Conservation (phyloP, 495 filamentous ascomycete genomes). For the Hypoxylon perforatum region DNA sequence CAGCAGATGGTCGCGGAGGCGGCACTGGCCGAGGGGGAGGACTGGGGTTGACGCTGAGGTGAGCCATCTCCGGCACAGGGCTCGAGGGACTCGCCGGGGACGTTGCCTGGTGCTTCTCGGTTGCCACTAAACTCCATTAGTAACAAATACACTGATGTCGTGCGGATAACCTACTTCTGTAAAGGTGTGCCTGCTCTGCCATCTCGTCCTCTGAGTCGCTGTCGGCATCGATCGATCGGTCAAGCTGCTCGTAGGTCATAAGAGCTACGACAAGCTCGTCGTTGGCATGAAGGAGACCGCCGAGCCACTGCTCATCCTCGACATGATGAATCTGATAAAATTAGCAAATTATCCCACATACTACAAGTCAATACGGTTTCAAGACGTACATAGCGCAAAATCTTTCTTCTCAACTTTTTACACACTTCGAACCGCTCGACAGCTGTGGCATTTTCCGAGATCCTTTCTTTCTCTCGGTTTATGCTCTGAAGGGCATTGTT, state of each 20-base stretch:
- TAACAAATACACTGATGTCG: conserved; percentile 4
- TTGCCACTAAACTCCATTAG: conserved; percentile 56
- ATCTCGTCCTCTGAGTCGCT: conserved; percentile 88
- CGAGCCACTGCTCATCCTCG: conserved; percentile 85
- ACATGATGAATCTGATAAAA: conserved; percentile 75
- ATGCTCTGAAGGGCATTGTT: conserved; percentile 89
- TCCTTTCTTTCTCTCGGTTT: conserved; percentile 87
- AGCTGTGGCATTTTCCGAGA: conserved; percentile 83
- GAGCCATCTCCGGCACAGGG: conserved; percentile 51
- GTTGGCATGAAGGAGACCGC: conserved; percentile 82
- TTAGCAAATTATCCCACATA: conserved; percentile 14
- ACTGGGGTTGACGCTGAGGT: conserved; percentile 49
- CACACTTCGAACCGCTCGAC: conserved; percentile 84
- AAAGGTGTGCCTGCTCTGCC: conserved; percentile 65
- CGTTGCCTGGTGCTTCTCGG: conserved; percentile 57
- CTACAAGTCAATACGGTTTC: not conserved
- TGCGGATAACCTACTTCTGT: conserved; percentile 55
- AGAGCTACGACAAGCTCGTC: conserved; percentile 89
- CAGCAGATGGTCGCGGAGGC: conserved; percentile 55
- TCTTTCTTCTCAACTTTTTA: conserved; percentile 82
- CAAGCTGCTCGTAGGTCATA: conserved; percentile 92
- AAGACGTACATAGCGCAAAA: conserved; percentile 80
- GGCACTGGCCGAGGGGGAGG: conserved; percentile 51
- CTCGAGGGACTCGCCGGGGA: conserved; percentile 51
- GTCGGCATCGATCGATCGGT: conserved; percentile 96